Conservation (phyloP, 805 yeast species). For the Cyberlindnera japonica region DNA sequence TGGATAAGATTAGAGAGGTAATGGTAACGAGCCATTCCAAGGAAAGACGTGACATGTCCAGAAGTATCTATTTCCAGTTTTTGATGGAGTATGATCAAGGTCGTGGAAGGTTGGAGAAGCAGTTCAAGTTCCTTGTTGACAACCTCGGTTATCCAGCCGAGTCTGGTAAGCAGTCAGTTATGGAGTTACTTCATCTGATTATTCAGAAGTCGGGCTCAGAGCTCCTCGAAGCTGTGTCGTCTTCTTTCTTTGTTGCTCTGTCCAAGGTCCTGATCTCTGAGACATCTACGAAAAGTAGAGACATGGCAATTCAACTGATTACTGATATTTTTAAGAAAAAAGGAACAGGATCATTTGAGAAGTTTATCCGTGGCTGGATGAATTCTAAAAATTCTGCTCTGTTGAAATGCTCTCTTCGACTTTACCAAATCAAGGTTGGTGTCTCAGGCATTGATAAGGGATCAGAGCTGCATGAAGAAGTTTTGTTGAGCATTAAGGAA, state of each 20-base stretch:
- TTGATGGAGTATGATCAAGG: conserved; percentile 95
- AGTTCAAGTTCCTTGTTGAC: conserved; percentile 72
- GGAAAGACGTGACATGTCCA: conserved; percentile 78
- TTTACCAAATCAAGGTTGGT: conserved; percentile 58
- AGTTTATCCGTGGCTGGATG: conserved; percentile 56
- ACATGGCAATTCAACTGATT: conserved; percentile 69
- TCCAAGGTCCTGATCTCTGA: conserved; percentile 78
- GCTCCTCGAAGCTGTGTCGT: conserved; percentile 54
- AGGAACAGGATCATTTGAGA: conserved; percentile 34
- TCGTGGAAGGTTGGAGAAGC: conserved; percentile 75
- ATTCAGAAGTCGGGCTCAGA: conserved; percentile 61
- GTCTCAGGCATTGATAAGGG: conserved; percentile 36
- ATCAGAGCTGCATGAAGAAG: conserved; percentile 41
- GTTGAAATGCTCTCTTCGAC: conserved; percentile 68
- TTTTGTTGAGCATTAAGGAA: conserved; percentile 33
- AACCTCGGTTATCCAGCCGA: conserved; percentile 83
- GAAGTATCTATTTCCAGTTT: conserved; percentile 80
- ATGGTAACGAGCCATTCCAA: conserved; percentile 88
- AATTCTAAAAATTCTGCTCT: conserved; percentile 46
- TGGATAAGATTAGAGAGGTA: conserved; percentile 75
- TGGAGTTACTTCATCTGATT: conserved; percentile 78
- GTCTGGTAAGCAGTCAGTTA: conserved; percentile 81
- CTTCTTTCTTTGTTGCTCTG: conserved; percentile 80
- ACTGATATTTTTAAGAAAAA: conserved; percentile 50
- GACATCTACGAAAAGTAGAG: conserved; percentile 74